Conservation (phyloP, 345 rosid species). For the Lepidium sativum region DNA sequence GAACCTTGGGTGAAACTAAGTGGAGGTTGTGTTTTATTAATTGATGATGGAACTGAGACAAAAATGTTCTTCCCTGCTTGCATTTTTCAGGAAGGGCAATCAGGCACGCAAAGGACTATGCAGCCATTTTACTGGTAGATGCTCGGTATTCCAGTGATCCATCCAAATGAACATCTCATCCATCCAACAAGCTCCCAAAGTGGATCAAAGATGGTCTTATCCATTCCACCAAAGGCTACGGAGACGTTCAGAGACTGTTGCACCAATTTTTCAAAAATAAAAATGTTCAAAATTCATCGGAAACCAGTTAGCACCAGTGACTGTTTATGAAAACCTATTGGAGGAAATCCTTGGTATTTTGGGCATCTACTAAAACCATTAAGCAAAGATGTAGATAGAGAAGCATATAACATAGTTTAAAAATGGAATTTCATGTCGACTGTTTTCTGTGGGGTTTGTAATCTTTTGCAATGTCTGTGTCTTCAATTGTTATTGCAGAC, state of each 20-base stretch:
- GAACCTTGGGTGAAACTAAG: no score
- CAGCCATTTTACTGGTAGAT: constrained; percentile 86
- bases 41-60: constrained; percentile 1
- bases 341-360: not conserved
- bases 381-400: not conserved
- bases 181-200: constrained; percentile 64
- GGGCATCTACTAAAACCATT: not conserved
- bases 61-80: not conserved
- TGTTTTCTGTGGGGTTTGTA: not conserved
- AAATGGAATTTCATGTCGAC: not conserved
- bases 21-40: not conserved
- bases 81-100: constrained; percentile 68
- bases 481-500: no score
- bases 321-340: not conserved
- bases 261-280: constrained; percentile 73
- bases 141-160: constrained; percentile 54
- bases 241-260: constrained; percentile 73
- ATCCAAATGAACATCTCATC: constrained; percentile 46
- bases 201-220: constrained; percentile 73
- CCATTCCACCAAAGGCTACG: constrained; percentile 56
- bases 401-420: not conserved
- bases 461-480: not conserved
- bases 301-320: not conserved
- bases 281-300: constrained; percentile 21
- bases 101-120: constrained; percentile 70